Evolutionary conservation across 2,329 filamentous ascomycete species (phyloP).

Genomic region (Stachybotrys elegans): DNA sequence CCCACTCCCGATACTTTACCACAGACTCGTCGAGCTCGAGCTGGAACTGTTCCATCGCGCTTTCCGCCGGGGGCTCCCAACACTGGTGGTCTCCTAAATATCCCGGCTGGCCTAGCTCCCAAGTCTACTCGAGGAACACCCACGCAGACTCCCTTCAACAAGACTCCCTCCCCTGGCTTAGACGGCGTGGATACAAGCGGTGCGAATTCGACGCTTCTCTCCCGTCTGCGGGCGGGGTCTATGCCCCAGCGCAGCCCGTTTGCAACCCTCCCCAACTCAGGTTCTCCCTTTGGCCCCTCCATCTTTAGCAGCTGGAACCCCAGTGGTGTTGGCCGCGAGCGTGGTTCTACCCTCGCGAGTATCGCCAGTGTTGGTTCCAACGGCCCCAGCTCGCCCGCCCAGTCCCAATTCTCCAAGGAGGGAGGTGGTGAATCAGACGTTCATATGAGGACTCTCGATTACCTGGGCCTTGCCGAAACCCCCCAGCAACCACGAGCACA

Average conservation of each 20-base stretch:
- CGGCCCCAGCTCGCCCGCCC: slow-evolving; percentile 78
- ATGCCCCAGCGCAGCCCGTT: slow-evolving; percentile 85
- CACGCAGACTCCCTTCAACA: slow-evolving; percentile 75
- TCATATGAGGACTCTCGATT: slow-evolving; percentile 85
- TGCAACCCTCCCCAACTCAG: slow-evolving; percentile 47
- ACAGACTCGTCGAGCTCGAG: slow-evolving; percentile 73
- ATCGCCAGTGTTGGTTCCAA: slow-evolving; percentile 88
- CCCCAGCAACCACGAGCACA: slow-evolving; percentile 75
- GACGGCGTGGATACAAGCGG: slow-evolving; percentile 41
- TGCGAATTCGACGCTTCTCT: slow-evolving; percentile 69
- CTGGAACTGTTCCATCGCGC: slow-evolving; percentile 91
- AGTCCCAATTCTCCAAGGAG: slow-evolving; percentile 81
- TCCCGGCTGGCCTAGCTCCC: slow-evolving; percentile 52
- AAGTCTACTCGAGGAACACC: slow-evolving; percentile 83
- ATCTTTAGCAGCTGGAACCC: slow-evolving; percentile 87
- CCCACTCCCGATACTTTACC: slow-evolving; percentile 62
- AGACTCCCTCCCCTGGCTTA: slow-evolving; percentile 57
- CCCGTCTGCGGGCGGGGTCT: slow-evolving; percentile 82
- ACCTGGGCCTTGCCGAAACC: slow-evolving; percentile 89
- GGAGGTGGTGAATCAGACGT: slow-evolving; percentile 83
- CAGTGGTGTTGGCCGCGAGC: slow-evolving; percentile 61
- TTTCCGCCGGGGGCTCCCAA: slow-evolving; percentile 73
- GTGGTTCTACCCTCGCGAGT: slow-evolving; percentile 77
- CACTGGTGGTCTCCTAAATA: slow-evolving; percentile 47
- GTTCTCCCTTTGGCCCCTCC: slow-evolving; percentile 77